phyloP scores from a whole-genome alignment of 1,139 yeast genomes.

The Suzukiozyma palmioleophila region DNA sequence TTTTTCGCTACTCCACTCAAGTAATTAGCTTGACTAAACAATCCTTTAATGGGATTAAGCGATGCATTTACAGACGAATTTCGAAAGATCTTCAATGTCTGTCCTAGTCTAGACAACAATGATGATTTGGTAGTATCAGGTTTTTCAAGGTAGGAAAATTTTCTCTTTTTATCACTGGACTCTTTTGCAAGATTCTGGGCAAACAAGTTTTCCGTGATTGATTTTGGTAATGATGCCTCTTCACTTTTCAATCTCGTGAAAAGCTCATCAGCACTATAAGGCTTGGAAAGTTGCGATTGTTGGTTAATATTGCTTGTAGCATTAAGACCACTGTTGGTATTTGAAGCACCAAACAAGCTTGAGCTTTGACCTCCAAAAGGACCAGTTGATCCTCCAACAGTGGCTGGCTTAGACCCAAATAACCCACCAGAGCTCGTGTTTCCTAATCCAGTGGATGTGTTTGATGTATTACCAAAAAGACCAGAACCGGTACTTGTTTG shows the following conservation, averaged over 20 bases:
- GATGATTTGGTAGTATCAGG: slow-evolving; percentile 16
- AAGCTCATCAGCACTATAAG: slow-evolving; percentile 1
- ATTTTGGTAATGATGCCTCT: slow-evolving; percentile 18
- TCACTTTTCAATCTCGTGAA: slow-evolving; percentile 14
- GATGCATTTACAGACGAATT: slow-evolving; percentile 8
- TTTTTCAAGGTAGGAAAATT: slow-evolving; percentile 15
- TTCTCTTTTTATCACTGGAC: slow-evolving; percentile 15
- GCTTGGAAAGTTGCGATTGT: background rate
- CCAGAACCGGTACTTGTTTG: slow-evolving; percentile 9
- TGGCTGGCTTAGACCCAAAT: slow-evolving; percentile 17
- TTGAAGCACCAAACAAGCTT: slow-evolving; percentile 14
- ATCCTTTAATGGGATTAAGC: slow-evolving; percentile 18
- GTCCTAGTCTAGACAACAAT: slow-evolving; percentile 33
- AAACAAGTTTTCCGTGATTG: slow-evolving; percentile 34
- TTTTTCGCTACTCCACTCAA: slow-evolving; percentile 14
- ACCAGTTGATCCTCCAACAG: too few relatives aligned
- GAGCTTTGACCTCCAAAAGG: background rate
- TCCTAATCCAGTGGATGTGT: slow-evolving; percentile 4
- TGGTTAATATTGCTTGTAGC: background rate
- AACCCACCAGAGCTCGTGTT: slow-evolving; percentile 19
- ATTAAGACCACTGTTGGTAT: background rate
- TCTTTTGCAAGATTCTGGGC: slow-evolving; percentile 12
- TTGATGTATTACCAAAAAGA: slow-evolving; percentile 14
- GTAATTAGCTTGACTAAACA: slow-evolving; percentile 21
- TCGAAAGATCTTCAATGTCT: slow-evolving; percentile 32